These are phyloP conservation scores for Claviceps paspali DNA, from an alignment of 2,329 filamentous ascomycete species.

Conservation along the genomic window DNA sequence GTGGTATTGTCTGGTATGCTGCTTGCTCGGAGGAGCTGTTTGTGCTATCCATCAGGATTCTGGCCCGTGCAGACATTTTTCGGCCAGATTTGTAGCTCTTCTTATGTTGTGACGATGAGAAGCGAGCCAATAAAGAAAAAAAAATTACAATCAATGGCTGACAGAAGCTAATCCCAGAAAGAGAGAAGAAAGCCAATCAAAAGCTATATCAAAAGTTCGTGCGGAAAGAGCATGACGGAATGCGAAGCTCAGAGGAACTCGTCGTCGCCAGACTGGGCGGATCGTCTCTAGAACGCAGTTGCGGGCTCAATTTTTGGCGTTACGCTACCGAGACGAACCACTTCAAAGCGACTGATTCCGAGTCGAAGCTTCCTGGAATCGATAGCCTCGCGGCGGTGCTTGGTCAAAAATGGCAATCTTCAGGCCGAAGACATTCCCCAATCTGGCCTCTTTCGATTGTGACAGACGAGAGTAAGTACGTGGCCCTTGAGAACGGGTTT, in stretches of 20 bases:
- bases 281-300: background rate
- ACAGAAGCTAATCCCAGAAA: background rate
- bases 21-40: conserved; percentile 10
- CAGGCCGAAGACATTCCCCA: too few relatives aligned
- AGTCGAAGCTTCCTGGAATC: conserved; percentile 13
- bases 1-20: conserved; percentile 2
- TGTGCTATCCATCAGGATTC: conserved; percentile 9
- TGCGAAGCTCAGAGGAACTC: too few relatives aligned
- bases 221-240: too few relatives aligned
- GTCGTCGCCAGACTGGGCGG: too few relatives aligned
- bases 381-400: conserved; percentile 18
- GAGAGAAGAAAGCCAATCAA: too few relatives aligned
- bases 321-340: conserved; percentile 2
- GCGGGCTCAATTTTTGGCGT: background rate
- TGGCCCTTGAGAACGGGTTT: too few relatives aligned
- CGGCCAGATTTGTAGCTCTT: conserved; percentile 10
- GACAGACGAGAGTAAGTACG: too few relatives aligned
- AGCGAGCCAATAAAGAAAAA: too few relatives aligned
- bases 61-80: conserved; percentile 11
- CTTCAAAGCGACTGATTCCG: background rate
- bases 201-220: too few relatives aligned
- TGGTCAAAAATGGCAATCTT: conserved; percentile 16
- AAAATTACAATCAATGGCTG: background rate
- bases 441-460: too few relatives aligned
- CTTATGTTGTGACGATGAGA: background rate